Base-by-base conservation (phyloP, 805 yeast species). In the Candida ulmi region DNA sequence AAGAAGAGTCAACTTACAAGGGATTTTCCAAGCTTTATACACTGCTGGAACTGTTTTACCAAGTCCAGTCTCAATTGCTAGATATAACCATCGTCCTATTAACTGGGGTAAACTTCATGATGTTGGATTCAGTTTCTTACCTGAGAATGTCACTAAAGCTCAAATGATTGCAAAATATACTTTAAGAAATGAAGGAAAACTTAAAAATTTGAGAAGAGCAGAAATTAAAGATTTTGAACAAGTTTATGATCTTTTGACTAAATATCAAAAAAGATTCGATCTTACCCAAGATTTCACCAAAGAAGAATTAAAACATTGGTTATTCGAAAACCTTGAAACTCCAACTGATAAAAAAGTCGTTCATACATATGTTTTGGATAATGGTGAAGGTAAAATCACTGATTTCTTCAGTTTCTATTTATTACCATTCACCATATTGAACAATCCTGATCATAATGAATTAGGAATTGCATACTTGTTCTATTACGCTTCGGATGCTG, bases 1-100 rank as follows among this genome's bases (percentile, higher is more conserved):
- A 4, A 75, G 99, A 58, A 74, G 98, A 50, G 93, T 93, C 47
- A 91, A 93, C 63, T 72, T 76, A 46, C 71, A 72, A 33, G 77
- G 85, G 43, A 84, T 90, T 44, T 93, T 97, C 96, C 97, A 90
- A 61, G 99, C 98, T 0, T 72, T 93, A 44, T 88, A 87, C 63
- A 91, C 99, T 9, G 95, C 91, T 0, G 99, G 98, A 11, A 78
- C 81, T 3, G 81, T 88, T 2, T 69, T 93, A 41, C 99, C 99
- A 17, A 80, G 90, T n/a, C 99, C 99, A 0, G 76, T 91, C 5
- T 69, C 95, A 11, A 79, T 87, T 2, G 82, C 95, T 58, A 75
- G 97, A 44, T 93, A 93, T 61, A 83, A 85, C 31, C 99, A 93
- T 64, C 83, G 99, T 52, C 95, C 97, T 2, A 66, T 93, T 48